These are phyloP conservation scores for Boletus insuetus DNA, from an alignment of 768 basidiomycete genomes.

Conservation along the genomic window DNA sequence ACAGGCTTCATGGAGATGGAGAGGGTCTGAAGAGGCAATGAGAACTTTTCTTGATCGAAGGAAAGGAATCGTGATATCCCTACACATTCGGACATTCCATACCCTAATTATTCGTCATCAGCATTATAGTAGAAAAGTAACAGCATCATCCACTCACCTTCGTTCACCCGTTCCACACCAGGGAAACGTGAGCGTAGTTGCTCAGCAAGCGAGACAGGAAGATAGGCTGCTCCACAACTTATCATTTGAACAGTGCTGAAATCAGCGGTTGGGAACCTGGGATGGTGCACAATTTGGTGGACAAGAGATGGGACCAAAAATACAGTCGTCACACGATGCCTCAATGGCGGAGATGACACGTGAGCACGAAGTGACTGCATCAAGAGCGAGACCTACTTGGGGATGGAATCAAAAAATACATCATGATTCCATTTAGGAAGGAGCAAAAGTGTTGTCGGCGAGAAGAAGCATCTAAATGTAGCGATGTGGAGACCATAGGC, in stretches of 20 bases:
- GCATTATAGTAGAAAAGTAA: not conserved
- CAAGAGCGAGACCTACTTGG: conserved; percentile 45
- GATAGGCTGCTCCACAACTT: conserved; percentile 62
- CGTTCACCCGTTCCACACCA: conserved; percentile 32
- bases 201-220: conserved; percentile 52
- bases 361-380: not conserved
- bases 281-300: conserved; percentile 63
- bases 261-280: conserved; percentile 43
- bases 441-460: conserved; percentile 48
- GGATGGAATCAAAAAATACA: conserved; percentile 47
- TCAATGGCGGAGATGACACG: conserved; percentile 22
- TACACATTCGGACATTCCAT: conserved; percentile 71
- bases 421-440: conserved; percentile 62
- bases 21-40: conserved; percentile 46
- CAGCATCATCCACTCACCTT: conserved; percentile 40
- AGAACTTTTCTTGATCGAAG: not conserved
- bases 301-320: conserved; percentile 60
- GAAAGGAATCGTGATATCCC: conserved; percentile 22
- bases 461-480: conserved; percentile 46
- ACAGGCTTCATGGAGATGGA: conserved; percentile 43
- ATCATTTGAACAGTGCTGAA: conserved; percentile 47
- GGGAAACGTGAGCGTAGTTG: conserved; percentile 41
- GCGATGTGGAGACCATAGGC: conserved; percentile 57
- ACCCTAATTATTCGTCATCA: conserved; percentile 42
- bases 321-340: conserved; percentile 52